Evolutionary conservation across 2,329 filamentous ascomycete genomes (phyloP).

Genomic region (Colletotrichum lentis): DNA sequence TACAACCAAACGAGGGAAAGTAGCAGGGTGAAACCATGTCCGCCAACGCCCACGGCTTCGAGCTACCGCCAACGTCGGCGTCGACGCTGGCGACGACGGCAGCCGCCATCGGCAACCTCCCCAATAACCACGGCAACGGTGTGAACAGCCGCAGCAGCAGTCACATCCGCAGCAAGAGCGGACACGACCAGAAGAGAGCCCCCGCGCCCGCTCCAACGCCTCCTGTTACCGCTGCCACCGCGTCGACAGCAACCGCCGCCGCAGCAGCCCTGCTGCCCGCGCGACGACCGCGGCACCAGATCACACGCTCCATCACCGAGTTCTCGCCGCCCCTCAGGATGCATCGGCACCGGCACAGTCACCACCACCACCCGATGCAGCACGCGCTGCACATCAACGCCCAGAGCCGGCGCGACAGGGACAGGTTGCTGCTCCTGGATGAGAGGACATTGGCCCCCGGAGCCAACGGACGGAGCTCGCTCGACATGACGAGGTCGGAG

Average conservation of each 20-base stretch:
- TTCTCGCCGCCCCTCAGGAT: conserved; percentile 58
- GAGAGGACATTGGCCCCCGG: conserved; percentile 42
- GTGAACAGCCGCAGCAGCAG: conserved; percentile 8
- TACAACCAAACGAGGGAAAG: not conserved
- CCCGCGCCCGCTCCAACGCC: not conserved
- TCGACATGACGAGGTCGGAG: conserved; percentile 58
- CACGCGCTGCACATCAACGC: conserved; percentile 38
- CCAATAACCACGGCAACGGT: conserved; percentile 8
- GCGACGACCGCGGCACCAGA: conserved; percentile 55
- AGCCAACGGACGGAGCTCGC: conserved; percentile 50
- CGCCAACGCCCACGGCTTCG: conserved; percentile 24
- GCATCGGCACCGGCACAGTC: conserved; percentile 47
- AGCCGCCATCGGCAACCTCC: conserved; percentile 23
- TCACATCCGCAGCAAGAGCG: conserved; percentile 13
- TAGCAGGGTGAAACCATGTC: conserved; percentile 35
- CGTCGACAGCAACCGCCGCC: conserved; percentile 14
- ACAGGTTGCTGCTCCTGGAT: conserved; percentile 39
- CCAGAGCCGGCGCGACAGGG: conserved; percentile 11
- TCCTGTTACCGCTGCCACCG: conserved; percentile 15
- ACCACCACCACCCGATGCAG: conserved; percentile 48
- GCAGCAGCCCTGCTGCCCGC: conserved; percentile 26
- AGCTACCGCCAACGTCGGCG: conserved; percentile 29
- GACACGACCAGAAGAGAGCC: conserved; percentile 3
- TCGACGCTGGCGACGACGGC: conserved; percentile 22
- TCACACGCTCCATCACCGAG: conserved; percentile 65